Evolutionary conservation across 2,329 filamentous ascomycete species (phyloP).

Genomic region (Ceratocystis lukuohia): DNA sequence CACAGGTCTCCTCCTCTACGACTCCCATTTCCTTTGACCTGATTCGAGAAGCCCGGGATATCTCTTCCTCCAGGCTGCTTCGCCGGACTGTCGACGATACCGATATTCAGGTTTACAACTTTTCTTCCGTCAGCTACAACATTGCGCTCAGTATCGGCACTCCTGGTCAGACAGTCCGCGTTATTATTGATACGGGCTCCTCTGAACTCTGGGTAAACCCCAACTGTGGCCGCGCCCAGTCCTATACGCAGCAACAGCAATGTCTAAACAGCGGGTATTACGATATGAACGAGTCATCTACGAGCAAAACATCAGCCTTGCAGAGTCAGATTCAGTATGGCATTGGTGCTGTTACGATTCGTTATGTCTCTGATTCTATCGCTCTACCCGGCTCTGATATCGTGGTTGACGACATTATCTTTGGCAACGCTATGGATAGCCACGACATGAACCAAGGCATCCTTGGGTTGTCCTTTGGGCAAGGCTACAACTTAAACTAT

Average conservation of each 20-base stretch:
- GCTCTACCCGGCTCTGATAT: slow-evolving; percentile 24
- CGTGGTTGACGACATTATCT: slow-evolving; percentile 23
- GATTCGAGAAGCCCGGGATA: slow-evolving; percentile 9
- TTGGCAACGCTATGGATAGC: slow-evolving; percentile 25
- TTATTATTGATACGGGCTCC: slow-evolving; percentile 32
- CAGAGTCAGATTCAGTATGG: slow-evolving; percentile 24
- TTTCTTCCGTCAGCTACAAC: slow-evolving; percentile 27
- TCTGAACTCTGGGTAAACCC: slow-evolving; percentile 33
- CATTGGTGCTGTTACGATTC: slow-evolving; percentile 24
- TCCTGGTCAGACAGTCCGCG: slow-evolving; percentile 28
- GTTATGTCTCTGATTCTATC: slow-evolving; percentile 26
- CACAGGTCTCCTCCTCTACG: not conserved
- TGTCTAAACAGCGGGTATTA: slow-evolving; percentile 19
- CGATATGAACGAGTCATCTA: slow-evolving; percentile 22
- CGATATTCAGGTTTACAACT: slow-evolving; percentile 20
- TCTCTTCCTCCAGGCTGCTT: slow-evolving; percentile 8
- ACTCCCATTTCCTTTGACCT: slow-evolving; percentile 13
- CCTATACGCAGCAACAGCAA: slow-evolving; percentile 17
- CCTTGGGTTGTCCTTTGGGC: slow-evolving; percentile 26
- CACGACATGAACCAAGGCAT: slow-evolving; percentile 26
- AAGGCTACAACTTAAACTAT: slow-evolving; percentile 24
- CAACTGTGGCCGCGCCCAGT: slow-evolving; percentile 24
- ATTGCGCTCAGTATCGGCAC: slow-evolving; percentile 30
- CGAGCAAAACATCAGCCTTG: slow-evolving; percentile 19
- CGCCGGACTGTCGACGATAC: slow-evolving; percentile 14